Evolutionary conservation across 495 filamentous ascomycete genomes (phyloP).

Genomic region (Margaritispora aquatica): DNA sequence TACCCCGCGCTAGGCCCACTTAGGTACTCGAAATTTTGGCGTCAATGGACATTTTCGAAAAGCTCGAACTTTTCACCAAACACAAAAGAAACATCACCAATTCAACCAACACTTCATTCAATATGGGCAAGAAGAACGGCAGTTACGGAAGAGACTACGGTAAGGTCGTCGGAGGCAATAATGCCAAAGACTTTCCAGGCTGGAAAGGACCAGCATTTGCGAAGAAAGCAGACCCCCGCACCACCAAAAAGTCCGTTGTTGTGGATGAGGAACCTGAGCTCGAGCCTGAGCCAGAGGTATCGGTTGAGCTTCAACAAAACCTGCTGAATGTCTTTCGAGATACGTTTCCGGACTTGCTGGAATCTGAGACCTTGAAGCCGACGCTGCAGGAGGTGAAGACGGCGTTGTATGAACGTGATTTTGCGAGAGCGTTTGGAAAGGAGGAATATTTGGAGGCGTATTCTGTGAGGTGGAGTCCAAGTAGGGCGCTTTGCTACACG

Average conservation of each 20-base stretch:
- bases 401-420: conserved; percentile 81
- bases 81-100: not conserved
- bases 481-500: conserved; percentile 72
- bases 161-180: conserved; percentile 16
- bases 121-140: not conserved
- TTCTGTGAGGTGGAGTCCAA: conserved; percentile 80
- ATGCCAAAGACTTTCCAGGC: conserved; percentile 15
- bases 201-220: conserved; percentile 21
- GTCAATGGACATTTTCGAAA: not conserved
- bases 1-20: not conserved
- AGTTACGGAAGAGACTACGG: conserved; percentile 7
- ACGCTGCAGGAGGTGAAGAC: conserved; percentile 74
- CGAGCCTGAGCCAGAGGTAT: conserved; percentile 19
- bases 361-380: conserved; percentile 37
- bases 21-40: not conserved
- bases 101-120: not conserved
- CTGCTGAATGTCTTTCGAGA: conserved; percentile 69
- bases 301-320: conserved; percentile 58
- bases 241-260: not conserved
- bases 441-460: conserved; percentile 69
- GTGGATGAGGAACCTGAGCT: conserved; percentile 7
- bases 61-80: not conserved
- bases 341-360: conserved; percentile 45
- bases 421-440: conserved; percentile 67
- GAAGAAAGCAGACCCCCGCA: conserved; percentile 9